Conservation (phyloP, 2,329 filamentous ascomycete species). For the Cercospora beticola region DNA sequence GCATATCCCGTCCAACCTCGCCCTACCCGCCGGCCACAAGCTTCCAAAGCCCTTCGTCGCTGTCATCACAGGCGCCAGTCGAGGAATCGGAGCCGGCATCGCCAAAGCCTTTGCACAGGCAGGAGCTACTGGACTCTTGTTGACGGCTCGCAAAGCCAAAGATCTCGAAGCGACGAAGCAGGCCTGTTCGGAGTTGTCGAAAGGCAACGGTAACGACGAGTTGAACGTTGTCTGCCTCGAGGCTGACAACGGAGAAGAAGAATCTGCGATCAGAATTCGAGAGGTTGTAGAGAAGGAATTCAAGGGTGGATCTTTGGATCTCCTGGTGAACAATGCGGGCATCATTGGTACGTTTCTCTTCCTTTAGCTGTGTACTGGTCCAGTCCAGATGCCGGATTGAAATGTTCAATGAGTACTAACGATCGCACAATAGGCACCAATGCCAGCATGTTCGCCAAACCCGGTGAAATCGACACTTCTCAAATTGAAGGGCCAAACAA, state of each 20-base stretch:
- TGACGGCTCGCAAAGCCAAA: slow-evolving; percentile 30
- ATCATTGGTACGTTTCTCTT: not conserved
- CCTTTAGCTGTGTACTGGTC: not conserved
- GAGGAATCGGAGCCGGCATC: slow-evolving; percentile 36
- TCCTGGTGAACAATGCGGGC: slow-evolving; percentile 22
- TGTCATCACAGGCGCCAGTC: slow-evolving; percentile 38
- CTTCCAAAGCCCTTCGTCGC: slow-evolving; percentile 29
- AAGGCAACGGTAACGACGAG: not conserved
- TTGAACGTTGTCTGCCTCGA: slow-evolving; percentile 3
- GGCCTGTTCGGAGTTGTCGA: slow-evolving; percentile 17
- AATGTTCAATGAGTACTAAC: not conserved
- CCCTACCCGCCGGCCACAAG: not conserved
- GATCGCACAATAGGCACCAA: not conserved
- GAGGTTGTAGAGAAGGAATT: not conserved
- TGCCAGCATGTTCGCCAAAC: slow-evolving; percentile 7
- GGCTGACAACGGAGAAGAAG: slow-evolving; percentile 1
- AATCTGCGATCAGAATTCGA: not conserved
- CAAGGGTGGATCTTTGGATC: slow-evolving; percentile 11
- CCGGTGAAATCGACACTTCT: slow-evolving; percentile 12
- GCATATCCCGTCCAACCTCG: slow-evolving; percentile 8
- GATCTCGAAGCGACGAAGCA: slow-evolving; percentile 28
- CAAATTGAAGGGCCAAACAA: slow-evolving; percentile 17
- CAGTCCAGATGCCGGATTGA: not conserved
- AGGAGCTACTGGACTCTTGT: slow-evolving; percentile 33
- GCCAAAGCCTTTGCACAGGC: slow-evolving; percentile 36